Base-by-base conservation (phyloP, 2,329 filamentous ascomycete genomes). In the Stagonosporopsis chrysanthemi region DNA sequence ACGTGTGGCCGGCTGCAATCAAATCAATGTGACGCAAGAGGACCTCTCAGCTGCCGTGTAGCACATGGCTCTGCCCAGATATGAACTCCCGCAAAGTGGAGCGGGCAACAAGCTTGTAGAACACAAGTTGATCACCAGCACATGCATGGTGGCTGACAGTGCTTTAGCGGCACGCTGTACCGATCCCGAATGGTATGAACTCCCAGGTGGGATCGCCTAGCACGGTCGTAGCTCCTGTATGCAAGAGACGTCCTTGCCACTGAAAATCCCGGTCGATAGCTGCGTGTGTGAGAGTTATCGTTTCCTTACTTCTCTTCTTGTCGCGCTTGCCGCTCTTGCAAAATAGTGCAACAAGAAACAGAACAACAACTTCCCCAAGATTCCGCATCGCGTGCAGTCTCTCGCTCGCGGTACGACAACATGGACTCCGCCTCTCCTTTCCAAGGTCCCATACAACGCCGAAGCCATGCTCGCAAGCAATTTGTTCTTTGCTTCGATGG, bases 401-500 rank as follows among this genome's bases (percentile, higher is more conserved):
- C 54, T 19, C 52, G 19, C 31, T 49, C 45, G 2, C 52, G 39
- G 28, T 24, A 48, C 33, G 39, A 48, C 41, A 45, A 29, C 33
- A 49, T 58, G 49, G 56, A 50, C 31, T 42, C 45, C 22, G 29
- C 41, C 6, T 28, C 58, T 17, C 46, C 31, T 6, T 33, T 33
- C 14, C 31, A 33, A n/a, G 31, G 31, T 4, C 14, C 49, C 29
- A 42, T 61, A 14, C 53, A 39, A 41, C 59, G 52, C n/a, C 60
- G 51, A 29, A 43, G 47, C 11, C 68, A 64, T 53, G 45, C 57
- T 15, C 64, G 43, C 85, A 86, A 6, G 88, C 90, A 47, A 85
- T 88, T 56, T 88, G 90, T 78, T 15, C 75, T 82, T 22, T 82
- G 77, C 59, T 79, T 79, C 40, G 77, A 79, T 54, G 77, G 77